Evolutionary conservation across 2,329 filamentous ascomycete species (phyloP), one percentile per base, ranked within the genome.

Genomic region (Trichoderma gracile): DNA sequence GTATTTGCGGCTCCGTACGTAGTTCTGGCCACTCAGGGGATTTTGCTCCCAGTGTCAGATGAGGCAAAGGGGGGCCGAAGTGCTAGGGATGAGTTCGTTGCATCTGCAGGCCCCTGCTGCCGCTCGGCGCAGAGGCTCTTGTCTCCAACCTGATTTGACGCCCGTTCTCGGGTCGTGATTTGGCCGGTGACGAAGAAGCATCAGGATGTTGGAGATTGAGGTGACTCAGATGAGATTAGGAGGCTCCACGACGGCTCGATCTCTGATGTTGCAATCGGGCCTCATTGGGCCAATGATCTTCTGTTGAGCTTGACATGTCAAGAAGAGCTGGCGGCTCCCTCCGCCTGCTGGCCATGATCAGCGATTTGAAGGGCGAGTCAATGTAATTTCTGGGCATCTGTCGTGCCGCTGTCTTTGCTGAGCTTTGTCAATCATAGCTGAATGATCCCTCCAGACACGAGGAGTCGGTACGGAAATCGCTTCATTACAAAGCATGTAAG

Each of bases 401-500:
- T 23, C 60, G 47, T 47, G 42, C 42, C 23, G 33, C 15, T 46
- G 25, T 62, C 60, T 40, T 40, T 17, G 23, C 10, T 21, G 30
- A 59, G 45, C 56, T 25, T 50, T 33, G n/a, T 50, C 17, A 23
- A 25, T 27, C 25, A 59, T 42, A 59, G 56, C 56, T 60, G 46
- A 60, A 60, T 43, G 38, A 33, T 30, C 23, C 33, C 21, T 15
- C 47, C 23, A 15, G 57, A 60, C 57, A 52, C 57, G 33, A n/a
- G 17, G 10, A 4, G 10, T 14, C 3, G 33, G 10, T 30, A 30
- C 33, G 17, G 6, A 50, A 17, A 52, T 15, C 23, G 33, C 23
- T 19, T 50, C 57, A 49, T 60, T 50, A 50, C 57, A 17, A 60
- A 60, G 57, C 45, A 38, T 5, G 57, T 60, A 42, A 60, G 57